Conservation (phyloP, 257 asterid genomes). For the Ocimum tenuiflorum region DNA sequence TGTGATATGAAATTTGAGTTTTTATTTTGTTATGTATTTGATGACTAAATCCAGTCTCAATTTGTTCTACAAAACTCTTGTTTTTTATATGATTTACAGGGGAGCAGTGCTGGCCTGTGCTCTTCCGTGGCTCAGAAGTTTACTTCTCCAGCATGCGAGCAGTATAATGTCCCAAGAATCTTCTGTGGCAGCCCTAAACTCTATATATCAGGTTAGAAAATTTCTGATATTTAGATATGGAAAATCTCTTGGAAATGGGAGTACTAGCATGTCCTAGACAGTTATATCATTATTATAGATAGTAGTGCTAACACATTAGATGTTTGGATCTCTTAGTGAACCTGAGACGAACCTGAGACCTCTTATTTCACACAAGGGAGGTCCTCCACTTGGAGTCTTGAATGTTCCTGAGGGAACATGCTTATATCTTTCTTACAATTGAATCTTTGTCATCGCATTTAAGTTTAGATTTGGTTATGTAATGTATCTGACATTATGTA, state of each 20-base stretch:
- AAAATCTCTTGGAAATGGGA: neutral
- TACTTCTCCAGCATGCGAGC: slow-evolving; percentile 82
- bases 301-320: too few species aligned
- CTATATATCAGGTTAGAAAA: slow-evolving; percentile 71
- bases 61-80: neutral
- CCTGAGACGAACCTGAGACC: too few species aligned
- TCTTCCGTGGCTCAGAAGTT: slow-evolving; percentile 82
- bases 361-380: too few species aligned
- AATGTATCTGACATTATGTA: too few species aligned
- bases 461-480: too few species aligned
- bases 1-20: neutral
- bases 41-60: neutral
- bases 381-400: too few species aligned
- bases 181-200: slow-evolving; percentile 64
- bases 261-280: neutral
- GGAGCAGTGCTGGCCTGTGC: slow-evolving; percentile 91
- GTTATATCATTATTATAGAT: neutral
- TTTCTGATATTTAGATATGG: neutral
- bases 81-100: slow-evolving; percentile 34
- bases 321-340: too few species aligned
- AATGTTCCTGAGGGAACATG: too few species aligned
- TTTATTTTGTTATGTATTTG: neutral
- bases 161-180: slow-evolving; percentile 88
- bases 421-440: too few species aligned
- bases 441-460: too few species aligned